Percentiles rank a stretch among this genome's conserved stretches.
Conservation (phyloP, 768 basidiomycete genomes). For the Lentinus brumalis region DNA sequence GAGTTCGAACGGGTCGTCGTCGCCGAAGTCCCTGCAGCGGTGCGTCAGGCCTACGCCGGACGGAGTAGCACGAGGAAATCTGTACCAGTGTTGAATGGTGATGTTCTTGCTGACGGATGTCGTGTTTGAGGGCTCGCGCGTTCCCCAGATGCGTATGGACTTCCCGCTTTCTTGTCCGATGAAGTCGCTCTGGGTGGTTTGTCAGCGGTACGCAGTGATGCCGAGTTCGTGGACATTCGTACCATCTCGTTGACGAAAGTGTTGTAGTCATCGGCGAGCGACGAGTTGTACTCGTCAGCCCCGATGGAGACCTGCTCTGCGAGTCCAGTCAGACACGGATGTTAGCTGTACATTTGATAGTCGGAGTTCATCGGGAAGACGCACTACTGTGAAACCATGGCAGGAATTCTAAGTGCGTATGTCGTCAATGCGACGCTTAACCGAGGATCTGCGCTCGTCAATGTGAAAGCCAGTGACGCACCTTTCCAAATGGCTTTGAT, state of each 20-base stretch:
- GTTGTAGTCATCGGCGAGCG: conserved; percentile 44
- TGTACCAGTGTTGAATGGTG: conserved; percentile 47
- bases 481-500: conserved; percentile 46
- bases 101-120: conserved; percentile 41
- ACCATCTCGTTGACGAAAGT: conserved; percentile 47
- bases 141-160: conserved; percentile 45
- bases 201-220: not conserved
- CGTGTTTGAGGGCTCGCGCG: conserved; percentile 40
- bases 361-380: not conserved
- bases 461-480: conserved; percentile 12
- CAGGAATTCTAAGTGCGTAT: conserved; percentile 22
- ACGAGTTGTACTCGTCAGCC: conserved; percentile 43
- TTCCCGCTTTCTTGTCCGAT: conserved; percentile 36
- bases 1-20: conserved; percentile 28
- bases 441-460: not conserved
- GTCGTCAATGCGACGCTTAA: not conserved
- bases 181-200: conserved; percentile 27
- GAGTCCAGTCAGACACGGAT: not conserved
- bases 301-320: conserved; percentile 47
- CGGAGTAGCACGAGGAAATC: too few species aligned
- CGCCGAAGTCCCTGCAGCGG: conserved; percentile 24
- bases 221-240: not conserved
- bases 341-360: not conserved
- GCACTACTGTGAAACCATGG: conserved; percentile 30
- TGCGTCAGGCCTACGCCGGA: not conserved